Evolutionary conservation across 2,329 filamentous ascomycete species (phyloP), one percentile per base, ranked within the genome.

Genomic region (Aspergillus caelatus): DNA sequence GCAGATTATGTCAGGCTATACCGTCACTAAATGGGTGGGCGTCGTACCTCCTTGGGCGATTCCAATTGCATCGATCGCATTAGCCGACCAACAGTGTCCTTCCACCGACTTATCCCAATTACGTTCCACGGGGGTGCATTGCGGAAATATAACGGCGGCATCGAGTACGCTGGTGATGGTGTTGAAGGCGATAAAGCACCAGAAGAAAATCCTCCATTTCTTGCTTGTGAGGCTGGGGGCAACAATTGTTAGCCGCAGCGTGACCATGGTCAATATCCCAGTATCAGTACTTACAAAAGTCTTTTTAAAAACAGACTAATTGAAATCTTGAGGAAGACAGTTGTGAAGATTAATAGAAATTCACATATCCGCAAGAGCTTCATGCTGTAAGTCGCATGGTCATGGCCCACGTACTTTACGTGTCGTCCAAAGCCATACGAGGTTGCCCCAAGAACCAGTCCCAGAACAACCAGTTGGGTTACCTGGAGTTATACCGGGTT

Each of bases 101-200:
- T 32, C 57, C 23, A 59, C 48, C 14, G 46, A 32, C 10, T 59
- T 59, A 39, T 59, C 30, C 57, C 57, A 59, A 11, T 53, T 59
- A 8, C 16, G 46, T 14, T 59, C 57, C n/a, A 59, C 57, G 21
- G 57, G 57, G 12, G 57, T 59, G n/a, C 57, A 59, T 53, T 59
- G 57, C 19, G 57, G 57, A 19, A 59, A 59, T 10, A 59, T 59
- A 4, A 59, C 46, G 41, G 62, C 62, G 26, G 62, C 62, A 9
- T 67, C 65, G 7, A 67, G 34, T 10, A 58, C 28, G 16, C 65
- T 67, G 7, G 64, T 66, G 4, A 66, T 54, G 9, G 65, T 60
- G 26, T 67, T 67, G 57, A 67, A 66, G 2, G 62, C 63, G n/a
- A 67, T 67, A 23, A 67, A 67, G n/a, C 54, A 62, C 65, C 63